phyloP scores from a whole-genome alignment of 352 stramenopile genomes.

The Pythium aristosporum region DNA sequence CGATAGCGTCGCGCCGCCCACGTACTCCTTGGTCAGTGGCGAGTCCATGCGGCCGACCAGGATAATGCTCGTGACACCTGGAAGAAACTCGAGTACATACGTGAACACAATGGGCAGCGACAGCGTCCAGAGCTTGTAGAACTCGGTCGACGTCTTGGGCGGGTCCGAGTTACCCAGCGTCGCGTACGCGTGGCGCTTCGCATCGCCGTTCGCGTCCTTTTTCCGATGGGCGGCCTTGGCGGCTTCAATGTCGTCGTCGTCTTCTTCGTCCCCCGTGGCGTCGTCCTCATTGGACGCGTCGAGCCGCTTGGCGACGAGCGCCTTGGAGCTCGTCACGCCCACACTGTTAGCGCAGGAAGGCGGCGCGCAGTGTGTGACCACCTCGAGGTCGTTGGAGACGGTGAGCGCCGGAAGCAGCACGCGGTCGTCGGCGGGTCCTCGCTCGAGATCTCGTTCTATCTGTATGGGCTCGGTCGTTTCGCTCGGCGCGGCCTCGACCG shows the following conservation, averaged over 20 bases:
- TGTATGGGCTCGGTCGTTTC: no score
- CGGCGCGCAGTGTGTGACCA: not conserved
- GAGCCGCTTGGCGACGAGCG: not conserved
- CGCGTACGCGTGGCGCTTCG: constrained; percentile 1
- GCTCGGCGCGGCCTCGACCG: no score
- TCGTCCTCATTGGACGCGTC: not conserved
- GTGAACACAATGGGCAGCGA: constrained; percentile 70
- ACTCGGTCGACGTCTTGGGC: constrained; percentile 25
- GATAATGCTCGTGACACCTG: constrained; percentile 58
- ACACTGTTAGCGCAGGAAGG: not conserved
- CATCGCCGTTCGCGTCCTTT: not conserved
- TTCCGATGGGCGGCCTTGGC: not conserved
- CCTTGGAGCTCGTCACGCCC: not conserved
- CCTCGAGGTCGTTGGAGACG: not conserved
- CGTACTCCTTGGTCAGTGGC: constrained; percentile 63
- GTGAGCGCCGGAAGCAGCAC: not conserved
- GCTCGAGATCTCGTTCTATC: no score
- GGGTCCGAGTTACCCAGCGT: constrained; percentile 1
- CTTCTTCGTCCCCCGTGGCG: not conserved
- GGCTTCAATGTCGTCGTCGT: not conserved
- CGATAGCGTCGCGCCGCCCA: constrained; percentile 66
- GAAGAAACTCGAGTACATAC: constrained; percentile 74
- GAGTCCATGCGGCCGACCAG: constrained; percentile 75
- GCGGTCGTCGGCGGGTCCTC: not conserved
- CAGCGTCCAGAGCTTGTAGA: constrained; percentile 39